These are phyloP conservation scores for Fennellomyces sp. DNA, from an alignment of 371 early-diverging fungal species.

Conservation along the genomic window DNA sequence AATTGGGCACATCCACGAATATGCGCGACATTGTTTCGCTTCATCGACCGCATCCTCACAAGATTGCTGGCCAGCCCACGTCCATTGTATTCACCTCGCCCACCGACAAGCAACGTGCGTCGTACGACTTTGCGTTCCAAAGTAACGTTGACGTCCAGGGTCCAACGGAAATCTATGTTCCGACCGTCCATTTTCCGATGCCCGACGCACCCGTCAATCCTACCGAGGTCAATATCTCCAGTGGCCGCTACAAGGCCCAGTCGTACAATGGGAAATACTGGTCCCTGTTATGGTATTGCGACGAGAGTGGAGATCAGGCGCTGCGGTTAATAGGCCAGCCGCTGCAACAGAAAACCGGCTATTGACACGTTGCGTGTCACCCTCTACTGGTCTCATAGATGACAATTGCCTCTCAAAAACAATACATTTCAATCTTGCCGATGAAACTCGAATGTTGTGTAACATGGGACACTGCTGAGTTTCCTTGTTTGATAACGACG, in stretches of 20 bases:
- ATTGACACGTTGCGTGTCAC: too few species aligned
- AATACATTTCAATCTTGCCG: too few species aligned
- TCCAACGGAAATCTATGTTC: slow-evolving; percentile 49
- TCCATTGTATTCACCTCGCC: slow-evolving; percentile 30
- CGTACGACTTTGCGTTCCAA: slow-evolving; percentile 20
- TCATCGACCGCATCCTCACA: slow-evolving; percentile 38
- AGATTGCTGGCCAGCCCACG: slow-evolving; percentile 37
- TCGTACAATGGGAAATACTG: slow-evolving; percentile 1
- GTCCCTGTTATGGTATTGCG: slow-evolving; percentile 8
- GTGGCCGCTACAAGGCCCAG: neutral
- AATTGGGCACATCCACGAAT: too few species aligned
- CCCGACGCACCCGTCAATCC: neutral
- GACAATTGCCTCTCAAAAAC: too few species aligned
- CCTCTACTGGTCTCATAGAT: too few species aligned
- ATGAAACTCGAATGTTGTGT: too few species aligned
- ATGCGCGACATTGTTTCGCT: slow-evolving; percentile 32
- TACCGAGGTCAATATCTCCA: neutral
- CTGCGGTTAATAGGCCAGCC: neutral
- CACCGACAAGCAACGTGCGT: slow-evolving; percentile 21
- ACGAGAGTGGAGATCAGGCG: slow-evolving; percentile 2
- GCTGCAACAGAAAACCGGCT: neutral
- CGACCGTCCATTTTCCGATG: slow-evolving; percentile 40
- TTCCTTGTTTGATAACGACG: too few species aligned
- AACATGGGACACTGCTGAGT: too few species aligned
- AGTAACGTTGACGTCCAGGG: slow-evolving; percentile 8